Evolutionary conservation across 768 basidiomycete species (phyloP).

Genomic region (Psilocybe tampanensis): DNA sequence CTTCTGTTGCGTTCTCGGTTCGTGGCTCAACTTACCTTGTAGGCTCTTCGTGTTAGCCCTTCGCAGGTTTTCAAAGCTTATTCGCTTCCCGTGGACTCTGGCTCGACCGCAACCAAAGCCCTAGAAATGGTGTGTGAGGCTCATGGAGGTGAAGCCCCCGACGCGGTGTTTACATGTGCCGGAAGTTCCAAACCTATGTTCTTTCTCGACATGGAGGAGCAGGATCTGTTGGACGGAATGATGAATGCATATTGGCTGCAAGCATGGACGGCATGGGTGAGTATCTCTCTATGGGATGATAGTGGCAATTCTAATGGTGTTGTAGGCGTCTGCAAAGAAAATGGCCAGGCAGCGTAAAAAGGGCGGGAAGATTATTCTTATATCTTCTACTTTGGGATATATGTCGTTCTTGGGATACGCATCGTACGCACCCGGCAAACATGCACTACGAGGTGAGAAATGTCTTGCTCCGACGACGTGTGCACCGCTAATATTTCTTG

Average conservation of each 20-base stretch:
- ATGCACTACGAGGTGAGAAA: constrained; percentile 74
- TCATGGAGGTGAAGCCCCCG: constrained; percentile 63
- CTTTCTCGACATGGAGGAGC: constrained; percentile 70
- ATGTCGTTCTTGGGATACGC: constrained; percentile 80
- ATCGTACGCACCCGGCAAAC: constrained; percentile 82
- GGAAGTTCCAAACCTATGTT: constrained; percentile 73
- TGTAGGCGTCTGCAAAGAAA: constrained; percentile 69
- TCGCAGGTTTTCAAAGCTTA: constrained; percentile 66
- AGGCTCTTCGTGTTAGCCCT: constrained; percentile 57
- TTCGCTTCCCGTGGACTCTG: constrained; percentile 63
- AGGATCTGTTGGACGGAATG: constrained; percentile 54
- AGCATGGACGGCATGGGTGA: constrained; percentile 59
- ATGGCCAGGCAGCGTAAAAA: constrained; percentile 58
- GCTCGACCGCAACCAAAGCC: constrained; percentile 57
- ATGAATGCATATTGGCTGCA: constrained; percentile 49
- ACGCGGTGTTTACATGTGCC: constrained; percentile 80
- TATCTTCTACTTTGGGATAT: constrained; percentile 74
- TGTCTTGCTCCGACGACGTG: neutral
- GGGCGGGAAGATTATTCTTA: constrained; percentile 74
- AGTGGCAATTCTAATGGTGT: neutral
- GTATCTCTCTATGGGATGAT: constrained; percentile 12
- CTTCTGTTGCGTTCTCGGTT: neutral
- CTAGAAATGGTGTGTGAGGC: constrained; percentile 59
- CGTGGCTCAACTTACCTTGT: neutral
- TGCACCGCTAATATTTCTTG: neutral